Percentiles rank a stretch among this genome's conserved stretches.
phyloP scores from a whole-genome alignment of 768 basidiomycete genomes.

The Leccinum boreale region DNA sequence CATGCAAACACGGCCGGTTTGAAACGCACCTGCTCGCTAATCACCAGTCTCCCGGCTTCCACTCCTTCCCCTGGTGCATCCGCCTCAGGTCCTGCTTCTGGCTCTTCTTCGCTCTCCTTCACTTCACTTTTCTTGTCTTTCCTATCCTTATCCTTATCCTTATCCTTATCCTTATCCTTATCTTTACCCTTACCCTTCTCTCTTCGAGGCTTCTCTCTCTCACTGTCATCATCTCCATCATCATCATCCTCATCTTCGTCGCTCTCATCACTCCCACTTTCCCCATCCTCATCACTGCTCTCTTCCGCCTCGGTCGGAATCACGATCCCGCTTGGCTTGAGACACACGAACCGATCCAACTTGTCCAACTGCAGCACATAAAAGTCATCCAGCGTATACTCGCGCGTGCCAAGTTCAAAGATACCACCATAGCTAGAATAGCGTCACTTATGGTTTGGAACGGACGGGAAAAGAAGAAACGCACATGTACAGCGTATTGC shows the following conservation, averaged over 20 bases:
- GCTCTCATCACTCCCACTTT: conserved; percentile 55
- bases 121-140: conserved; percentile 18
- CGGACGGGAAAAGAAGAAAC: conserved; percentile 18
- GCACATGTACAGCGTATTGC: conserved; percentile 84
- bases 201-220: neutral
- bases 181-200: neutral
- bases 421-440: conserved; percentile 78
- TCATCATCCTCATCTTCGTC: conserved; percentile 51
- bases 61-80: neutral
- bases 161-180: conserved; percentile 1
- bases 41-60: conserved; percentile 15
- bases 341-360: conserved; percentile 70
- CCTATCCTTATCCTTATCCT: neutral
- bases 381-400: conserved; percentile 91
- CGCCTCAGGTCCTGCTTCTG: neutral
- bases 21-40: conserved; percentile 1
- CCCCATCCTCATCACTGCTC: conserved; percentile 60
- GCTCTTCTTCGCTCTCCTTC: conserved; percentile 28
- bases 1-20: too few relatives aligned
- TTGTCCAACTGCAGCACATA: conserved; percentile 79
- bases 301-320: conserved; percentile 62
- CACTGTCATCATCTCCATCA: conserved; percentile 33
- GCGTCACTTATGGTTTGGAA: neutral
- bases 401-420: conserved; percentile 74
- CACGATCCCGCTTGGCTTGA: conserved; percentile 62